phyloP scores from a whole-genome alignment of 345 rosid species.

The Brassica incana region DNA sequence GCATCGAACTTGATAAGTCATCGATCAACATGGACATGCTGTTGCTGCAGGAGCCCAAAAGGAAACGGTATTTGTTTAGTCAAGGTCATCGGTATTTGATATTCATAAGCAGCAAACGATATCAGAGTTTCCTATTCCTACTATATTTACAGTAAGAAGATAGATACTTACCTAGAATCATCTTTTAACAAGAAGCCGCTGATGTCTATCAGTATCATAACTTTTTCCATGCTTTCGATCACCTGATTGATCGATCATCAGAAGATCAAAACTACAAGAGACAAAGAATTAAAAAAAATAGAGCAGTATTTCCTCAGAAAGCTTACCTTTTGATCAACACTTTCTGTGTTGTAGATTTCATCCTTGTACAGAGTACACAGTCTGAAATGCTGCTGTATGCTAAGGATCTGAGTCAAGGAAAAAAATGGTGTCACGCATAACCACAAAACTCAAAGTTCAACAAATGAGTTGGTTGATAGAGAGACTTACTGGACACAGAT shows the following conservation, averaged over 20 bases:
- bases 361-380: slow-evolving; percentile 93
- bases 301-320: not conserved
- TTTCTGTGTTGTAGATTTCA: slow-evolving; percentile 90
- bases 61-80: slow-evolving; percentile 14
- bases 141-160: not conserved
- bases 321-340: slow-evolving; percentile 82
- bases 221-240: slow-evolving; percentile 86
- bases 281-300: not conserved
- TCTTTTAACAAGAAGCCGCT: slow-evolving; percentile 89
- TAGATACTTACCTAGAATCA: slow-evolving; percentile 63
- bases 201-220: slow-evolving; percentile 89
- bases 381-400: slow-evolving; percentile 90
- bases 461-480: slow-evolving; percentile 9
- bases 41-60: slow-evolving; percentile 25
- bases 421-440: not conserved
- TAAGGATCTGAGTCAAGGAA: slow-evolving; percentile 58
- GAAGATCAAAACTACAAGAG: not conserved
- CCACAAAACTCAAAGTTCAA: slow-evolving; percentile 23
- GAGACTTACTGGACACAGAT: slow-evolving; percentile 78
- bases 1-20: slow-evolving; percentile 72
- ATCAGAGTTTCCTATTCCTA: not conserved
- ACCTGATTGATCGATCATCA: slow-evolving; percentile 50
- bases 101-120: not conserved
- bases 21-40: slow-evolving; percentile 84
- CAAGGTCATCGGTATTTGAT: not conserved